Percentiles rank a stretch among this genome's conserved stretches.
These are phyloP conservation scores for Aspergillus aculeatinus DNA, from an alignment of 2,329 filamentous ascomycete genomes.

Conservation along the genomic window DNA sequence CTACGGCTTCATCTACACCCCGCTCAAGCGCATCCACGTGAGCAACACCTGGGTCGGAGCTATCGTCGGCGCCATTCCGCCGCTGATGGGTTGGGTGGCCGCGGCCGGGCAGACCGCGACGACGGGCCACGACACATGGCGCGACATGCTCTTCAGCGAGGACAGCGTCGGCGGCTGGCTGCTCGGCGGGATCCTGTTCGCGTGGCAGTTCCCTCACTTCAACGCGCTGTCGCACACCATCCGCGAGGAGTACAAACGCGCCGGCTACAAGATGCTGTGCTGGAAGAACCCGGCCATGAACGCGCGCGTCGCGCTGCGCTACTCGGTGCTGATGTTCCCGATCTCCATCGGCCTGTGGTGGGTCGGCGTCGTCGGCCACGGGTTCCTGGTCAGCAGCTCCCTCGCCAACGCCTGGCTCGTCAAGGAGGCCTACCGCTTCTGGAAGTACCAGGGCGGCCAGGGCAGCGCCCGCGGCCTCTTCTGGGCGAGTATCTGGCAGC, in stretches of 20 bases:
- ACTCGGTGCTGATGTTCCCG: slow-evolving; percentile 81
- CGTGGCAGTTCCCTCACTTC: slow-evolving; percentile 99
- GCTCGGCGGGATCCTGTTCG: slow-evolving; percentile 77
- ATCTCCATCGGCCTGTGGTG: slow-evolving; percentile 79
- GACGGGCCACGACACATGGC: slow-evolving; percentile 67
- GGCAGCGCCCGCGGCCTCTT: slow-evolving; percentile 83
- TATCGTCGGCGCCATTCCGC: slow-evolving; percentile 87
- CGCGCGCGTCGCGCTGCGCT: slow-evolving; percentile 80
- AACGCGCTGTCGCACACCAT: slow-evolving; percentile 90
- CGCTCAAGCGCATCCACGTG: slow-evolving; percentile 80
- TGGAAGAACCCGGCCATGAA: slow-evolving; percentile 88
- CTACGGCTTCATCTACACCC: slow-evolving; percentile 91
- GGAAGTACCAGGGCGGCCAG: slow-evolving; percentile 71
- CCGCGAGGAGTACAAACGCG: slow-evolving; percentile 78
- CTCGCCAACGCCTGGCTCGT: slow-evolving; percentile 84
- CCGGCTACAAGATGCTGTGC: slow-evolving; percentile 69
- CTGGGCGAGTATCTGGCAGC: slow-evolving; percentile 97
- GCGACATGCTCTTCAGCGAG: slow-evolving; percentile 72
- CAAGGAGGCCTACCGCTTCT: slow-evolving; percentile 77
- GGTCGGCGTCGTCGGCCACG: slow-evolving; percentile 78
- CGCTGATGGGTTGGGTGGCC: slow-evolving; percentile 96
- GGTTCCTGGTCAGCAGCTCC: slow-evolving; percentile 76
- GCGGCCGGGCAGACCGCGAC: slow-evolving; percentile 85
- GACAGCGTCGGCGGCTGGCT: slow-evolving; percentile 80
- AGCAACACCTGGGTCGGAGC: slow-evolving; percentile 96